These are phyloP conservation scores for Saccharomycopsis schoenii DNA, from an alignment of 805 yeast genomes.

Conservation along the genomic window DNA sequence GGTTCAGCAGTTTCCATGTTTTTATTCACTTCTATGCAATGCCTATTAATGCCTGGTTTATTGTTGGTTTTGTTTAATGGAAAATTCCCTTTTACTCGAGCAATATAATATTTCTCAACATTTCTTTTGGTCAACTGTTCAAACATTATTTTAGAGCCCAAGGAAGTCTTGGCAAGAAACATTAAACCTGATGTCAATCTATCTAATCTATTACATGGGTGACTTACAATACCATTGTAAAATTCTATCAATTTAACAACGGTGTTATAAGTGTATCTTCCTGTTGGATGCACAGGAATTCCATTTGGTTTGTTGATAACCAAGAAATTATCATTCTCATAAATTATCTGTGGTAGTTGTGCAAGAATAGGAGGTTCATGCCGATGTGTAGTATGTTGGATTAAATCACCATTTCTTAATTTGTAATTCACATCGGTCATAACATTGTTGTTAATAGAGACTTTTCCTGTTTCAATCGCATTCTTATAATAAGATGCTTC, in stretches of 20 bases:
- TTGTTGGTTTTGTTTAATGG: constrained; percentile 30
- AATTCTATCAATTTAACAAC: constrained; percentile 68
- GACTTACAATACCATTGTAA: constrained; percentile 49
- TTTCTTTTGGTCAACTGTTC: constrained; percentile 56
- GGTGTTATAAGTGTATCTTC: constrained; percentile 66
- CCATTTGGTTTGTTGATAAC: constrained; percentile 93
- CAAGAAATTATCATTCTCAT: constrained; percentile 63
- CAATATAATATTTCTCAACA: constrained; percentile 75
- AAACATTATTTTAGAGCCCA: constrained; percentile 68
- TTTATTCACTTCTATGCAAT: constrained; percentile 45
- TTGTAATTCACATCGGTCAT: constrained; percentile 18
- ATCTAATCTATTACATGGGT: constrained; percentile 85
- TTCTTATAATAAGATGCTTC: constrained; percentile 54
- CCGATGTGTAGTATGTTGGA: constrained; percentile 69
- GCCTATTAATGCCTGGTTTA: constrained; percentile 18
- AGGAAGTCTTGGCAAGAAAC: constrained; percentile 78
- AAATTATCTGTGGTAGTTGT: constrained; percentile 45
- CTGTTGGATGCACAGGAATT: constrained; percentile 93
- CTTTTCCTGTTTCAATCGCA: constrained; percentile 53
- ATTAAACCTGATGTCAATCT: constrained; percentile 86
- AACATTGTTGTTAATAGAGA: constrained; percentile 49
- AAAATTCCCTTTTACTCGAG: constrained; percentile 80
- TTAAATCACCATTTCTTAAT: constrained; percentile 73
- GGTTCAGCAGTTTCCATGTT: constrained; percentile 70
- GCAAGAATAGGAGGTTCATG: constrained; percentile 82